Conservation (phyloP, 306 rosid species). For the Elaeagnus macrophylla region DNA sequence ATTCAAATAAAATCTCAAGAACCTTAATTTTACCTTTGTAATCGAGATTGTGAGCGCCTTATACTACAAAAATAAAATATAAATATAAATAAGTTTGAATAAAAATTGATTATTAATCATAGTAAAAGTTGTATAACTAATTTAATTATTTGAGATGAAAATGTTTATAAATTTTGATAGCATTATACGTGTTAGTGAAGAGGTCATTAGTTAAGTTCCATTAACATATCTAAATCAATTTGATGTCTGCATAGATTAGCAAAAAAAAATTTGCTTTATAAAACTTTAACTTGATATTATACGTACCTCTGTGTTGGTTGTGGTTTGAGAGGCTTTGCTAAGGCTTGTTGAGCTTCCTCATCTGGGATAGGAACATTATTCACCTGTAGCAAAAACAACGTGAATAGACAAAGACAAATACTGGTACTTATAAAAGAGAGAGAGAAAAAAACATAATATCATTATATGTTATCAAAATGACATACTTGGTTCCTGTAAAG, state of each 20-base stretch:
- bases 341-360: constrained; percentile 39
- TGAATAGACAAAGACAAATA: background rate
- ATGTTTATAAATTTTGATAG: background rate
- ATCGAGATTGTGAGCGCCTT: constrained; percentile 48
- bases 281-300: background rate
- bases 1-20: constrained; percentile 4
- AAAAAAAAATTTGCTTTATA: background rate
- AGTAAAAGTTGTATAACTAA: background rate
- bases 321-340: constrained; percentile 26
- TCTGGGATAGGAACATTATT: constrained; percentile 47
- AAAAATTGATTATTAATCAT: background rate
- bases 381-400: constrained; percentile 34
- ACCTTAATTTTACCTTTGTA: constrained; percentile 45
- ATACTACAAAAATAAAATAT: constrained; percentile 35
- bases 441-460: background rate
- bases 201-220: background rate
- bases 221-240: background rate
- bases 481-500: constrained; percentile 60
- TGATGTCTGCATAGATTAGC: background rate
- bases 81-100: constrained; percentile 17
- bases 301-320: constrained; percentile 37
- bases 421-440: background rate
- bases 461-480: background rate
- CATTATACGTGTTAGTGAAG: background rate
- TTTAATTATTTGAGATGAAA: background rate